Conservation (phyloP, 495 filamentous ascomycete genomes). For the Stereocaulon alpinum region DNA sequence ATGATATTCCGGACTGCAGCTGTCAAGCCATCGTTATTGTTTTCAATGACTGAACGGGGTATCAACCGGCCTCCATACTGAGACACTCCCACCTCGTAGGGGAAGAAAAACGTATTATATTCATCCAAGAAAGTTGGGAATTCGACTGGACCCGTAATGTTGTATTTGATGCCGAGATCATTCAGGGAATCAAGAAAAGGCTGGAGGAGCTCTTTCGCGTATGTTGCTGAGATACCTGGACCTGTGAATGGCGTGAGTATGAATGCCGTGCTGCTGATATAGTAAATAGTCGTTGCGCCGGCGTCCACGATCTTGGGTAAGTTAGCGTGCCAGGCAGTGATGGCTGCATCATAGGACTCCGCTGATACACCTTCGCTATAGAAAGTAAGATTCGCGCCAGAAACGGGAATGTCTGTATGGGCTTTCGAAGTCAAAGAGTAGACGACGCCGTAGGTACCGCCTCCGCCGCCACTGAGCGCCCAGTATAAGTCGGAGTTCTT, state of each 20-base stretch:
- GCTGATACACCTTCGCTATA: slow-evolving; percentile 9
- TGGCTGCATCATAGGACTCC: slow-evolving; percentile 27
- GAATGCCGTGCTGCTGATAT: slow-evolving; percentile 13
- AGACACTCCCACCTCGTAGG: slow-evolving; percentile 17
- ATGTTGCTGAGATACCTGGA: slow-evolving; percentile 23
- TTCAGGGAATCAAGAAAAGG: slow-evolving; percentile 27
- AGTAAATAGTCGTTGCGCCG: slow-evolving; percentile 7
- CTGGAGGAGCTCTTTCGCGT: slow-evolving; percentile 24
- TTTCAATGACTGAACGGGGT: slow-evolving; percentile 37
- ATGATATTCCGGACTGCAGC: slow-evolving; percentile 30
- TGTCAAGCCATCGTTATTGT: slow-evolving; percentile 39
- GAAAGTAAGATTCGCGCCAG: slow-evolving; percentile 14
- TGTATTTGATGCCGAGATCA: slow-evolving; percentile 23
- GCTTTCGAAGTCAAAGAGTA: slow-evolving; percentile 42
- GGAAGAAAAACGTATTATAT: slow-evolving; percentile 37
- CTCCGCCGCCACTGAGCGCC: slow-evolving; percentile 57
- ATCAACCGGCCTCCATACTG: slow-evolving; percentile 47
- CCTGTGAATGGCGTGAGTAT: slow-evolving; percentile 10
- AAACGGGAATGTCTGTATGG: slow-evolving; percentile 15
- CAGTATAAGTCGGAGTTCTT: slow-evolving; percentile 54
- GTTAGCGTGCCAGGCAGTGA: slow-evolving; percentile 27
- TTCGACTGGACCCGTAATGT: slow-evolving; percentile 17
- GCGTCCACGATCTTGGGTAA: slow-evolving; percentile 28
- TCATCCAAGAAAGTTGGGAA: slow-evolving; percentile 37
- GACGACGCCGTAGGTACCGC: slow-evolving; percentile 54